A percentile compares a stretch with the other conserved stretches of the same genome.
Conservation (phyloP, 495 filamentous ascomycete genomes). For the Cryomyces antarcticus region DNA sequence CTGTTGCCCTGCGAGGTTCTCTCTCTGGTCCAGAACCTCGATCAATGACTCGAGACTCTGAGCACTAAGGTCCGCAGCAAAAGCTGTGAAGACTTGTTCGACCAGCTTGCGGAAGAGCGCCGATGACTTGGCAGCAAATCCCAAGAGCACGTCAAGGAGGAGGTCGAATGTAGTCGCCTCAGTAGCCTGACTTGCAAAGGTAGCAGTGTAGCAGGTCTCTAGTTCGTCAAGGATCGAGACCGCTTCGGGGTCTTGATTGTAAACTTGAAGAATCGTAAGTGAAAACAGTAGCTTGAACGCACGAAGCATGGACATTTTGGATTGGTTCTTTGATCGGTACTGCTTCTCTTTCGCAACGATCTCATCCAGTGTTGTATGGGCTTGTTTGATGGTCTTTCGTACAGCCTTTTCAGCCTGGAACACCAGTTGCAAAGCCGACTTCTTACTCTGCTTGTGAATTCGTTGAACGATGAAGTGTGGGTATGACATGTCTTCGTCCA, state of each 20-base stretch:
- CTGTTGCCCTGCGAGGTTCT: constrained; percentile 64
- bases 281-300: constrained; percentile 69
- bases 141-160: constrained; percentile 69
- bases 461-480: neutral
- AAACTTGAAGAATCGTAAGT: constrained; percentile 72
- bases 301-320: constrained; percentile 19
- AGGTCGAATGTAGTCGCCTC: constrained; percentile 46
- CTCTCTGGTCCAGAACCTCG: constrained; percentile 42
- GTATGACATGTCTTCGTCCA: neutral
- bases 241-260: constrained; percentile 71
- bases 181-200: constrained; percentile 28
- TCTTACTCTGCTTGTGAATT: neutral
- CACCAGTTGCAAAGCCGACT: neutral
- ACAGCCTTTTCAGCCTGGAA: neutral
- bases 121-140: constrained; percentile 72
- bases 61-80: constrained; percentile 48
- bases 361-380: neutral
- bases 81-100: constrained; percentile 66
- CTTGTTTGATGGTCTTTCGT: neutral
- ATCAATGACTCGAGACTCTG: constrained; percentile 55
- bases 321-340: neutral
- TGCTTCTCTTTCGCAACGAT: neutral
- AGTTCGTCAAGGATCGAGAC: constrained; percentile 55
- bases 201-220: constrained; percentile 45
- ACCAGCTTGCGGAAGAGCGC: constrained; percentile 69